Percentiles rank a stretch among this genome's conserved stretches.
Evolutionary conservation across 306 rosid genomes (phyloP).

Genomic region (Acmispon strigosus): DNA sequence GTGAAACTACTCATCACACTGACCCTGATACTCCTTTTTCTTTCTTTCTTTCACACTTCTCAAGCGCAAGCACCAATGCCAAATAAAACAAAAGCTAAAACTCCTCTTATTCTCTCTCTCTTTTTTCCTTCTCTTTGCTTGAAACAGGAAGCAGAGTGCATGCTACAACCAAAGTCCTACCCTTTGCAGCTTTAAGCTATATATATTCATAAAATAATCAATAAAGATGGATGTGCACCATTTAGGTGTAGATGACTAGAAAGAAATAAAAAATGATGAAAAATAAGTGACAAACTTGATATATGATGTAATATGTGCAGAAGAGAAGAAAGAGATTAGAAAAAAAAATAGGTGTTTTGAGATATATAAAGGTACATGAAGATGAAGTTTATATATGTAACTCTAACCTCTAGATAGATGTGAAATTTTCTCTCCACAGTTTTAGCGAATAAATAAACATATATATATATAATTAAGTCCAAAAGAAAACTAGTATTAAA

Average conservation of each 20-base stretch:
- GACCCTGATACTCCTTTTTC: neutral
- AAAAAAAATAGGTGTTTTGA: too few species aligned
- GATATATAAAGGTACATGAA: too few species aligned
- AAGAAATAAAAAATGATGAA: too few species aligned
- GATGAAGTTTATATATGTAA: too few species aligned
- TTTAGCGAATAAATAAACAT: too few species aligned
- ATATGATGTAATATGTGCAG: too few species aligned
- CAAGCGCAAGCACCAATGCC: constrained; percentile 26
- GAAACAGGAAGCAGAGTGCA: constrained; percentile 50
- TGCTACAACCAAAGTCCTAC: constrained; percentile 54
- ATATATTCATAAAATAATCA: constrained; percentile 16
- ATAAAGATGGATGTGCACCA: neutral
- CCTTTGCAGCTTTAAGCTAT: constrained; percentile 70
- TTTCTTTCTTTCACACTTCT: neutral
- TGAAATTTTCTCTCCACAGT: too few species aligned
- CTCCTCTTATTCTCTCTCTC: neutral
- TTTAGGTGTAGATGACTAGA: too few species aligned
- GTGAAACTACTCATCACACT: constrained; percentile 50
- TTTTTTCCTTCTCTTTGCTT: constrained; percentile 17
- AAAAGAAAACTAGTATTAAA: constrained; percentile 1
- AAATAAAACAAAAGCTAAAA: constrained; percentile 1
- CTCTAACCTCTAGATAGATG: too few species aligned
- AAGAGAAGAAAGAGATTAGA: too few species aligned
- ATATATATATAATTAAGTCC: too few species aligned
- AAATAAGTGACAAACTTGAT: too few species aligned